A percentile compares a stretch with the other conserved stretches of the same genome.
Conservation (phyloP, 768 basidiomycete species). For the Galerina sulciceps region DNA sequence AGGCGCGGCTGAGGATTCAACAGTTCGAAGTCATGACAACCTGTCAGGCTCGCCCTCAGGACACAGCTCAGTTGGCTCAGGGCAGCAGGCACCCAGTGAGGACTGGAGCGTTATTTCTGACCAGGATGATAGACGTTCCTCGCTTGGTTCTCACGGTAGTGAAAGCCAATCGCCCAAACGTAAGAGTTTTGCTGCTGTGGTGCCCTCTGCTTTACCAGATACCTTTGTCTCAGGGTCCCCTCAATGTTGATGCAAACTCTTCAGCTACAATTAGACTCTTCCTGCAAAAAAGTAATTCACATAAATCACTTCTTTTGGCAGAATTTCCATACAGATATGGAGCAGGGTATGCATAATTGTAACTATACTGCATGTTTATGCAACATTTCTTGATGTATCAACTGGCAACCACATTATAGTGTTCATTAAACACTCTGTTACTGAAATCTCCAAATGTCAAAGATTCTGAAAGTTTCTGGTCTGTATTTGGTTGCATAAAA, state of each 20-base stretch:
- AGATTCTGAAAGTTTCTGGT: conserved; percentile 67
- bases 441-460: conserved; percentile 92
- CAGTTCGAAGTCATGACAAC: conserved; percentile 35
- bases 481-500: conserved; percentile 88
- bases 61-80: conserved; percentile 61
- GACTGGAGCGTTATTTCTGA: conserved; percentile 92
- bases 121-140: conserved; percentile 62
- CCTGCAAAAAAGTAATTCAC: too few species aligned
- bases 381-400: conserved; percentile 22
- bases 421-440: conserved; percentile 73
- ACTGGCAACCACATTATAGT: conserved; percentile 41
- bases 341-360: conserved; percentile 1
- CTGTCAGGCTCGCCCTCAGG: conserved; percentile 47
- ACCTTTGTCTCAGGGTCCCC: conserved; percentile 47
- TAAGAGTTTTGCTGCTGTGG: conserved; percentile 64
- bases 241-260: conserved; percentile 21
- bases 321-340: too few species aligned
- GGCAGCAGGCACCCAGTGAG: conserved; percentile 63
- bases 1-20: conserved; percentile 40
- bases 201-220: conserved; percentile 66
- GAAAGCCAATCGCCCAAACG: conserved; percentile 51
- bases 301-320: too few species aligned
- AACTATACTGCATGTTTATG: conserved; percentile 5
- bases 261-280: too few species aligned
- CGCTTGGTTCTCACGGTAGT: conserved; percentile 52